These are phyloP conservation scores for Botrytis medusae DNA, from an alignment of 2,329 filamentous ascomycete genomes.

Conservation along the genomic window DNA sequence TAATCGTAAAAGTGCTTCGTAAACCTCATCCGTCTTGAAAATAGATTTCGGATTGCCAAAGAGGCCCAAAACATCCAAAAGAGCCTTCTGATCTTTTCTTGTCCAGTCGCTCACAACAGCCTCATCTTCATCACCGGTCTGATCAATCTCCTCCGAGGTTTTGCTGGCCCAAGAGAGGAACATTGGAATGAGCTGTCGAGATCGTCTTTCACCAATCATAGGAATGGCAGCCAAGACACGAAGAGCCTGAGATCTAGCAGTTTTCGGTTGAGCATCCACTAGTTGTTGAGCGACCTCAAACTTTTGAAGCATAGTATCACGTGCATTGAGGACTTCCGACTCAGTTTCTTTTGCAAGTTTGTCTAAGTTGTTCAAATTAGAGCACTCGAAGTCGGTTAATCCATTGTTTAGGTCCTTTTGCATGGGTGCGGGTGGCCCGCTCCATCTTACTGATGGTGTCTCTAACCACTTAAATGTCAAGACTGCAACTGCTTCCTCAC, in stretches of 20 bases:
- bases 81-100: conserved; percentile 77
- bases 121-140: conserved; percentile 33
- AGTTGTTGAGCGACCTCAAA: conserved; percentile 65
- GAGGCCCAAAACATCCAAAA: conserved; percentile 77
- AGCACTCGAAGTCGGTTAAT: conserved; percentile 80
- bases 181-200: conserved; percentile 79
- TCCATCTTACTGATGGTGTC: conserved; percentile 55
- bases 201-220: conserved; percentile 78
- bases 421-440: conserved; percentile 44
- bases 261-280: conserved; percentile 51
- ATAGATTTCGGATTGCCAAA: conserved; percentile 86
- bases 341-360: conserved; percentile 53
- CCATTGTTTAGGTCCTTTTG: conserved; percentile 43
- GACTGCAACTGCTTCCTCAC: conserved; percentile 70
- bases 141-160: conserved; percentile 41
- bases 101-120: conserved; percentile 58
- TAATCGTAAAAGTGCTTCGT: conserved; percentile 70
- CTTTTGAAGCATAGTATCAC: conserved; percentile 57
- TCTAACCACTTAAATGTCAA: conserved; percentile 79
- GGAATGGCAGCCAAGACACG: conserved; percentile 74
- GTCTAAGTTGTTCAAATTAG: conserved; percentile 64
- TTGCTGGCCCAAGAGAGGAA: conserved; percentile 77
- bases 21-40: conserved; percentile 74
- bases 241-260: conserved; percentile 74
- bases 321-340: conserved; percentile 52